Evolutionary conservation across 2,329 filamentous ascomycete species (phyloP).

Genomic region (Lasiodiplodia hormozganensis): DNA sequence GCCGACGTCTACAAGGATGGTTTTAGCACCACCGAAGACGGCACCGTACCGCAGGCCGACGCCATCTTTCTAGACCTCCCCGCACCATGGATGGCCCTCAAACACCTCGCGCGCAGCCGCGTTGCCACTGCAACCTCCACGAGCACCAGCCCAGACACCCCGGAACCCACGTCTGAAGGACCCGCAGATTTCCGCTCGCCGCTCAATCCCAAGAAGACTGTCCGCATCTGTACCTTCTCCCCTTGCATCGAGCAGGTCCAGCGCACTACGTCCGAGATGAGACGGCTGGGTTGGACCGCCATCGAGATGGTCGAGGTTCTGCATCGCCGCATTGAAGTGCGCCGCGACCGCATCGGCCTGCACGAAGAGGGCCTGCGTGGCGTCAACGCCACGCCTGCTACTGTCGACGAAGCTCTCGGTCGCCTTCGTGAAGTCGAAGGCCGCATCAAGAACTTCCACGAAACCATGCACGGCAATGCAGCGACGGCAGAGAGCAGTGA

Average conservation of each 20-base stretch:
- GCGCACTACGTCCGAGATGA: slow-evolving; percentile 80
- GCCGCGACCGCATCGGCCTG: slow-evolving; percentile 80
- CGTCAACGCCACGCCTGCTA: slow-evolving; percentile 71
- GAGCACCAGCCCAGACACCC: not conserved
- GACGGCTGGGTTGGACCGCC: slow-evolving; percentile 84
- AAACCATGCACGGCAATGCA: slow-evolving; percentile 51
- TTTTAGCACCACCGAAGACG: slow-evolving; percentile 56
- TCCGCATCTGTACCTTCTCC: slow-evolving; percentile 90
- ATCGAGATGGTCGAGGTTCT: slow-evolving; percentile 93
- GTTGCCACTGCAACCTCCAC: slow-evolving; percentile 37
- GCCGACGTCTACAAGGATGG: slow-evolving; percentile 80
- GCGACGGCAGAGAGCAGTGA: slow-evolving; percentile 45
- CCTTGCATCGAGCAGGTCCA: slow-evolving; percentile 97
- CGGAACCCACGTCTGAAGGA: slow-evolving; percentile 23
- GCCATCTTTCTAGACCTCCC: slow-evolving; percentile 82
- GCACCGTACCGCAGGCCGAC: slow-evolving; percentile 63
- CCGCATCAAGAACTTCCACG: slow-evolving; percentile 70
- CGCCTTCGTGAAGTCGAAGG: slow-evolving; percentile 77
- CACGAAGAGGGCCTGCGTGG: slow-evolving; percentile 71
- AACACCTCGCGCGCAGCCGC: slow-evolving; percentile 69
- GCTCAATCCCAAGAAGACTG: slow-evolving; percentile 73
- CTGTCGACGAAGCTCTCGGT: slow-evolving; percentile 79
- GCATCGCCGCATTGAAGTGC: slow-evolving; percentile 79
- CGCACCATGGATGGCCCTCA: slow-evolving; percentile 80
- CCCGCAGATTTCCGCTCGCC: slow-evolving; percentile 52